Evolutionary conservation across 768 basidiomycete species (phyloP).

Genomic region (Hericium coralloides): DNA sequence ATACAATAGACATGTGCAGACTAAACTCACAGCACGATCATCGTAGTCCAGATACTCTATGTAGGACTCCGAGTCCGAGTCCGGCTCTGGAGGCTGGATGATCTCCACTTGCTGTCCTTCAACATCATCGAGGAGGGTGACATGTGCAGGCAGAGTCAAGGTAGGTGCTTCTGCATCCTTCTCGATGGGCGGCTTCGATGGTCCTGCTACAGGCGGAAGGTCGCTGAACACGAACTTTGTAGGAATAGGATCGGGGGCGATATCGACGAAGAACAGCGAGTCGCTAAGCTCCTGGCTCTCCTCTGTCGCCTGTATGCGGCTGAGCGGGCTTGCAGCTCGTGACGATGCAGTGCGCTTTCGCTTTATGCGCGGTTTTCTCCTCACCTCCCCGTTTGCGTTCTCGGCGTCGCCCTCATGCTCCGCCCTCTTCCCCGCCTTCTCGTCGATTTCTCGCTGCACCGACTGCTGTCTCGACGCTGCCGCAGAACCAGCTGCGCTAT

Average conservation of each 20-base stretch:
- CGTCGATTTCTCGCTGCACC: background rate
- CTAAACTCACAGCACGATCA: conserved; percentile 34
- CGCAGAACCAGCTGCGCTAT: background rate
- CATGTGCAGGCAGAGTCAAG: conserved; percentile 63
- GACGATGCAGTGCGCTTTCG: background rate
- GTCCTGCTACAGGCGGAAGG: conserved; percentile 1
- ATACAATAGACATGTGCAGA: background rate
- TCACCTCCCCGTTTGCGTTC: background rate
- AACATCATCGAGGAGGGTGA: conserved; percentile 39
- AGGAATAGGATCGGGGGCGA: conserved; percentile 29
- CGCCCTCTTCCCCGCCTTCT: background rate
- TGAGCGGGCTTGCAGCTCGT: background rate
- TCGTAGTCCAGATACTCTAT: conserved; percentile 78
- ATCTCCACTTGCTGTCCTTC: conserved; percentile 35
- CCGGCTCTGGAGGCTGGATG: conserved; percentile 34
- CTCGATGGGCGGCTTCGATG: background rate
- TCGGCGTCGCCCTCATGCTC: background rate
- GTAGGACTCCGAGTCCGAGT: conserved; percentile 54
- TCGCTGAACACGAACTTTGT: conserved; percentile 13
- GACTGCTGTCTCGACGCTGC: background rate
- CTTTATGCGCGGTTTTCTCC: conserved; percentile 2
- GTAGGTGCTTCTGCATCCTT: conserved; percentile 2
- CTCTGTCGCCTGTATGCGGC: background rate
- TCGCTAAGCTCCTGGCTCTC: background rate
- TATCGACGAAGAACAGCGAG: conserved; percentile 43